Percentiles rank a stretch among this genome's conserved stretches.
These are phyloP conservation scores for Cladosporium sp. DNA, from an alignment of 2,329 filamentous ascomycete species.

Conservation along the genomic window DNA sequence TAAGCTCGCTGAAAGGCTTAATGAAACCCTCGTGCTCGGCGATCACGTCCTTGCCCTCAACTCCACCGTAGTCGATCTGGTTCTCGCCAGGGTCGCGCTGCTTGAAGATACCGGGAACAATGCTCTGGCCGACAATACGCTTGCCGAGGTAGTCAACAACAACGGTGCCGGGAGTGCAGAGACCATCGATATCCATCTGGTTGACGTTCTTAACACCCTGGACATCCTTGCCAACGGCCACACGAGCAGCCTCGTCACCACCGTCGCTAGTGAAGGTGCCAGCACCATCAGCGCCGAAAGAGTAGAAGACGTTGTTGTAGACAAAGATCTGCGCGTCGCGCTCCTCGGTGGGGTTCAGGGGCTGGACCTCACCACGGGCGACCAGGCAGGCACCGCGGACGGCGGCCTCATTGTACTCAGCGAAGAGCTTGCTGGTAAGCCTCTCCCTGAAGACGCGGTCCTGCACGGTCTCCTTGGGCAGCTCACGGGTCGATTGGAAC, in stretches of 20 bases:
- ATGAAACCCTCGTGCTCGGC: constrained; percentile 85
- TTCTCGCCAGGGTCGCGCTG: constrained; percentile 96
- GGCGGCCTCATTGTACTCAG: constrained; percentile 95
- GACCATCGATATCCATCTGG: constrained; percentile 88
- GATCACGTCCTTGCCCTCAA: constrained; percentile 93
- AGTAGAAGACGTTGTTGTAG: constrained; percentile 99
- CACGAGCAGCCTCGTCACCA: constrained; percentile 90
- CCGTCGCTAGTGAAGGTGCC: constrained; percentile 96
- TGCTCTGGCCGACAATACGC: constrained; percentile 94
- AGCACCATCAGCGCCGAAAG: constrained; percentile 94
- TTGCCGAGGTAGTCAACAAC: constrained; percentile 97
- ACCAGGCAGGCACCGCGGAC: constrained; percentile 88
- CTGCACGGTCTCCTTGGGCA: constrained; percentile 89
- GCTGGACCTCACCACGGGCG: constrained; percentile 84
- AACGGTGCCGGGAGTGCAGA: constrained; percentile 93
- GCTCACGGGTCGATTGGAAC: constrained; percentile 91
- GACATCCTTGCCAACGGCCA: constrained; percentile 95
- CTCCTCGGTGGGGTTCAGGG: constrained; percentile 89
- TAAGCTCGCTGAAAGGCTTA: constrained; percentile 81
- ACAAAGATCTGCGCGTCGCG: constrained; percentile 96
- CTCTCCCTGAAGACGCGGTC: constrained; percentile 95
- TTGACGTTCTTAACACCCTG: constrained; percentile 92
- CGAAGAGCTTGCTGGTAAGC: constrained; percentile 90
- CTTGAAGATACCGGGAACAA: constrained; percentile 98
- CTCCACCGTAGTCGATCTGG: constrained; percentile 97